Conservation (phyloP, 345 rosid species). For the Aegle marmelos region DNA sequence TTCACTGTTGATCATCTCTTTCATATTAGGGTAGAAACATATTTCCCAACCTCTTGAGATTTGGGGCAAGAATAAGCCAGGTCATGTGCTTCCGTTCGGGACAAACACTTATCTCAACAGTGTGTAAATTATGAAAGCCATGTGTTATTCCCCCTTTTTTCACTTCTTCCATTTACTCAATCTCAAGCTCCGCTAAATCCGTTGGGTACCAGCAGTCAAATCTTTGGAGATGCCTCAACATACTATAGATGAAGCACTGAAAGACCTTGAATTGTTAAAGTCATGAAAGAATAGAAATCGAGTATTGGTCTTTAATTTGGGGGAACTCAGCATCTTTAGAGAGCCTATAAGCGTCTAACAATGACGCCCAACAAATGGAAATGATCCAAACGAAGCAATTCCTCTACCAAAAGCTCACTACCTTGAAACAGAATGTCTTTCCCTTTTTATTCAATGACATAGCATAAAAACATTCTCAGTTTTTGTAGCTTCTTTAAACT, state of each 20-base stretch:
- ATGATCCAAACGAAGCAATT: not conserved
- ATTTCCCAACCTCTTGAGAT: not conserved
- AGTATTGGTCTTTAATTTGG: too few species aligned
- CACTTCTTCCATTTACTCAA: not conserved
- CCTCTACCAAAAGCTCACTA: too few species aligned
- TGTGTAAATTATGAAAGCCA: not conserved
- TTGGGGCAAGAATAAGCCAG: slow-evolving; percentile 12
- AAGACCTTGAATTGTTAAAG: too few species aligned
- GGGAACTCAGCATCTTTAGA: not conserved
- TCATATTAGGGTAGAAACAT: not conserved
- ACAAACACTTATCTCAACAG: not conserved
- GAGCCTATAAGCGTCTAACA: not conserved
- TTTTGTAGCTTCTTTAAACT: too few species aligned
- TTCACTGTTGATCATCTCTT: not conserved
- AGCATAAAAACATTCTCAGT: too few species aligned
- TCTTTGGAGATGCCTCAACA: not conserved
- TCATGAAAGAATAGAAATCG: too few species aligned
- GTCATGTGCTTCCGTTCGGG: not conserved
- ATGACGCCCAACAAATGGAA: not conserved
- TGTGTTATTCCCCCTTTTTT: not conserved
- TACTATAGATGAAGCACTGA: not conserved
- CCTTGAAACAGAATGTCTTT: too few species aligned
- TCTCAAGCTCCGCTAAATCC: not conserved
- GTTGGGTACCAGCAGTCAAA: not conserved
- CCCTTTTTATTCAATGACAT: too few species aligned